A percentile compares a stretch with the other conserved stretches of the same genome.
Conservation (phyloP, 129 eudicot species). For the Erigeron canadensis region DNA sequence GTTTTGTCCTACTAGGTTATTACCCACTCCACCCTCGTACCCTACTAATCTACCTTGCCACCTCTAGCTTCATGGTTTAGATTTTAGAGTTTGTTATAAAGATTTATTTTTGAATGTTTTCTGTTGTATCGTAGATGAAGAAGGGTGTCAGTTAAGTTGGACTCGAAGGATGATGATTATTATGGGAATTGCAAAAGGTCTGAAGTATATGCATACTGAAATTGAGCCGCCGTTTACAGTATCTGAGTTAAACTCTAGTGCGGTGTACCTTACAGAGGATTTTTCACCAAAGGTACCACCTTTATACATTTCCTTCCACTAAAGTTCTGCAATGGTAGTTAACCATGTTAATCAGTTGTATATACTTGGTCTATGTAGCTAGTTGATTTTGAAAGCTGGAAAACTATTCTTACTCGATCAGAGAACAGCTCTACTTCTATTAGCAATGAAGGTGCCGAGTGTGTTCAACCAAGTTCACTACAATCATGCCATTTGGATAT, state of each 20-base stretch:
- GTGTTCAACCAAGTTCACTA: slow-evolving; percentile 57
- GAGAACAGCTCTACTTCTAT: slow-evolving; percentile 63
- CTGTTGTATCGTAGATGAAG: slow-evolving; percentile 53
- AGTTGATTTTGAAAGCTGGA: slow-evolving; percentile 97
- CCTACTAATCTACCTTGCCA: background rate
- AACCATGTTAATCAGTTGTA: background rate
- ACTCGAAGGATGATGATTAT: slow-evolving; percentile 83
- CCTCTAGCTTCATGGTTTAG: background rate
- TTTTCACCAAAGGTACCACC: slow-evolving; percentile 81
- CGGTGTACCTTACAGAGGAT: slow-evolving; percentile 88
- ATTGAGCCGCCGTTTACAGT: slow-evolving; percentile 83
- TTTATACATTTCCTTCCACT: background rate
- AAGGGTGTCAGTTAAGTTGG: slow-evolving; percentile 92
- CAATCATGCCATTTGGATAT: slow-evolving; percentile 65
- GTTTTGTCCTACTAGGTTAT: background rate
- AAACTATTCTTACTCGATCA: slow-evolving; percentile 65
- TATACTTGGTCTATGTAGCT: slow-evolving; percentile 48
- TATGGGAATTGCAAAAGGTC: slow-evolving; percentile 78
- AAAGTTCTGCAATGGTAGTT: background rate
- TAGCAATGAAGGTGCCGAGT: slow-evolving; percentile 55
- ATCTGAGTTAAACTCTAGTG: slow-evolving; percentile 76
- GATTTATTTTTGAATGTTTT: slow-evolving; percentile 9
- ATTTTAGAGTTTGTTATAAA: slow-evolving; percentile 1
- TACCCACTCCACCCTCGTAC: background rate
- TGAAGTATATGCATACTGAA: slow-evolving; percentile 88